A percentile compares a stretch with the other conserved stretches of the same genome.
Evolutionary conservation across 1,139 yeast genomes (phyloP).

Genomic region (Candida frijolesensis): DNA sequence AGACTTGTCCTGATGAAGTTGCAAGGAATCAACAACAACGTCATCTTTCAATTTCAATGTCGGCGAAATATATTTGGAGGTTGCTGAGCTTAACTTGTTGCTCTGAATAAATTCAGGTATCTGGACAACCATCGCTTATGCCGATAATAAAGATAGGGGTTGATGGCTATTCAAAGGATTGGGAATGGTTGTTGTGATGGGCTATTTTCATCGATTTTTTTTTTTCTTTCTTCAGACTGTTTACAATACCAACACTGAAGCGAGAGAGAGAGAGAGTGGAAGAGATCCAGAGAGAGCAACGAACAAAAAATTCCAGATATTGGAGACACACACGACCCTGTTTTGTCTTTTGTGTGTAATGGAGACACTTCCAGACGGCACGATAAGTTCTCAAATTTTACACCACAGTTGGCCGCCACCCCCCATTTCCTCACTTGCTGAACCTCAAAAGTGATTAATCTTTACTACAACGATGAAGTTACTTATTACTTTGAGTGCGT

Average conservation of each 20-base stretch:
- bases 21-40: slow-evolving; percentile 29
- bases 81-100: slow-evolving; percentile 5
- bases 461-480: slow-evolving; percentile 9
- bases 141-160: neutral
- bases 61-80: slow-evolving; percentile 35
- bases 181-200: neutral
- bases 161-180: neutral
- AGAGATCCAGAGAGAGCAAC: neutral
- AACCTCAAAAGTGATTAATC: no score
- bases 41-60: slow-evolving; percentile 38
- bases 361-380: neutral
- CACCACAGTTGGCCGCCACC: neutral
- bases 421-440: neutral
- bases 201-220: neutral
- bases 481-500: slow-evolving; percentile 8
- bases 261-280: neutral
- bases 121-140: slow-evolving; percentile 12
- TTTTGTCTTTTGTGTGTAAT: neutral
- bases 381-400: neutral
- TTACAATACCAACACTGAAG: neutral
- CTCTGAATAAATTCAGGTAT: slow-evolving; percentile 9
- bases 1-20: slow-evolving; percentile 40
- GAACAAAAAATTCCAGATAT: neutral
- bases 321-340: neutral
- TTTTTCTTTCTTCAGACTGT: neutral